Evolutionary conservation across 192 early-diverging fungal species (phyloP).

Genomic region (Phlyctochytrium arcticum): DNA sequence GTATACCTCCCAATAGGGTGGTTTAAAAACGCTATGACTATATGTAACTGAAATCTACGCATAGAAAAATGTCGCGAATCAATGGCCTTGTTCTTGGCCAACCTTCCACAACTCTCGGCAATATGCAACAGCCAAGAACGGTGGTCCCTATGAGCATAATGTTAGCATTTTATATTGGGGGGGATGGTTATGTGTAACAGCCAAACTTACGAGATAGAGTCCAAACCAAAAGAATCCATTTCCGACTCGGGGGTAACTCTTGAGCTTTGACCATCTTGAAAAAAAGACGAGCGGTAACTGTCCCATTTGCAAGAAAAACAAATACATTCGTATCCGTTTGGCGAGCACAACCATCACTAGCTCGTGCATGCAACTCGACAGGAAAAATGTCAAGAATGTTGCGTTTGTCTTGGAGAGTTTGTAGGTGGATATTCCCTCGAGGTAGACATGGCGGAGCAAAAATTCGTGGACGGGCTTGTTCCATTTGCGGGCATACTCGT

Average conservation of each 20-base stretch:
- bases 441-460: slow-evolving; percentile 85
- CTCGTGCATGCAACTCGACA: slow-evolving; percentile 77
- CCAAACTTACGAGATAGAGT: slow-evolving; percentile 65
- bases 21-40: too few relatives aligned
- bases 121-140: slow-evolving; percentile 74
- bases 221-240: slow-evolving; percentile 89
- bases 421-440: slow-evolving; percentile 69
- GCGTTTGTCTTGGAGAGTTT: slow-evolving; percentile 66
- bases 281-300: slow-evolving; percentile 86
- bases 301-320: slow-evolving; percentile 81
- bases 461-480: slow-evolving; percentile 95
- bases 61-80: too few relatives aligned
- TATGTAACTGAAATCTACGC: too few relatives aligned
- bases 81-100: neutral
- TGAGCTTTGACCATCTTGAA: slow-evolving; percentile 54
- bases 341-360: slow-evolving; percentile 70
- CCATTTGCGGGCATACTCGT: slow-evolving; percentile 96
- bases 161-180: neutral
- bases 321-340: slow-evolving; percentile 64
- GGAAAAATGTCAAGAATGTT: slow-evolving; percentile 74
- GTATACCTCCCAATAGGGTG: too few relatives aligned
- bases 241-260: slow-evolving; percentile 59
- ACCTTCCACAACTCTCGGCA: slow-evolving; percentile 41
- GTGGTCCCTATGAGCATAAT: slow-evolving; percentile 50
- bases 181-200: neutral